phyloP scores from a whole-genome alignment of 179 eudicot species.

The Actinidia arguta region DNA sequence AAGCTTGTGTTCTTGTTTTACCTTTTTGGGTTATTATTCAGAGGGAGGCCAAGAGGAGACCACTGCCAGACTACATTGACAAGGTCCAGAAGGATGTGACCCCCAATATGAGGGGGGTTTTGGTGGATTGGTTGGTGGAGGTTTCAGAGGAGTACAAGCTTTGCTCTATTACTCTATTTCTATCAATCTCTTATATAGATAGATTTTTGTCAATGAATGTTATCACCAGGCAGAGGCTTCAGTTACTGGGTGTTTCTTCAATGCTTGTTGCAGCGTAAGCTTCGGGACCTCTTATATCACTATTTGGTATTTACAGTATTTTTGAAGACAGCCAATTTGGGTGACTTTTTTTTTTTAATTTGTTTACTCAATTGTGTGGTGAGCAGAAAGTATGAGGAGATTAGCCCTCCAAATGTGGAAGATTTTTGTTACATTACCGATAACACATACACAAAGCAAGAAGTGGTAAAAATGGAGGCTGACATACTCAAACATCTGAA shows the following conservation, averaged over 20 bases:
- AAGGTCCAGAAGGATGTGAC: conserved; percentile 62
- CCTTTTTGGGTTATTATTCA: conserved; percentile 19
- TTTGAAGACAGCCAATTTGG: background rate
- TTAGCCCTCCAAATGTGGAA: conserved; percentile 49
- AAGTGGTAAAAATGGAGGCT: conserved; percentile 69
- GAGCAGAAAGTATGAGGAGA: conserved; percentile 68
- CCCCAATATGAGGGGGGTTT: conserved; percentile 56
- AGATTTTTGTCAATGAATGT: conserved; percentile 48
- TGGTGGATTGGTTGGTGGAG: conserved; percentile 74
- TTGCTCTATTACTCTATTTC: conserved; percentile 51
- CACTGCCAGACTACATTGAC: conserved; percentile 51
- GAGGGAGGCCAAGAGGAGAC: conserved; percentile 56
- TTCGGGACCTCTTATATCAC: background rate
- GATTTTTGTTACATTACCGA: conserved; percentile 64
- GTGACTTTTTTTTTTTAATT: background rate
- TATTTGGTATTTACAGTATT: background rate
- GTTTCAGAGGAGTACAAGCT: conserved; percentile 71
- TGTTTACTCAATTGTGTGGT: background rate
- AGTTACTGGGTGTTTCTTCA: conserved; percentile 65
- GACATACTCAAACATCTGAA: conserved; percentile 50
- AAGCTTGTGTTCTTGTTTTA: background rate
- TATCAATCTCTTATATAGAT: conserved; percentile 60
- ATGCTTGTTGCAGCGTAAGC: conserved; percentile 80
- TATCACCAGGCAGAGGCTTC: conserved; percentile 49
- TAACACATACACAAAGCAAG: conserved; percentile 55